These are phyloP conservation scores for Trypanosoma cruzi DNA, from an alignment of 208 protist species.

Conservation along the genomic window DNA sequence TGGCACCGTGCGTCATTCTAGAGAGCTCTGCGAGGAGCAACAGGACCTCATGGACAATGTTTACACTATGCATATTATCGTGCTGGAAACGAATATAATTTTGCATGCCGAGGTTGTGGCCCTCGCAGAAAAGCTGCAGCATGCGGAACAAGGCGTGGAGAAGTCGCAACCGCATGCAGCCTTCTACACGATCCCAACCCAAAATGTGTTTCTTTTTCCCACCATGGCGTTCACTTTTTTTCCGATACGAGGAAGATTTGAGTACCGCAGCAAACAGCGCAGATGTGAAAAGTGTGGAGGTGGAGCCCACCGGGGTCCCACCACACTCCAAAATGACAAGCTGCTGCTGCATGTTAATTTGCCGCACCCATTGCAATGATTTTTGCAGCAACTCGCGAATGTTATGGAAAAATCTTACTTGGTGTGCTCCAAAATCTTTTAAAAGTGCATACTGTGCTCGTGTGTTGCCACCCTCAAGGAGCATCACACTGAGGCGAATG, in stretches of 20 bases:
- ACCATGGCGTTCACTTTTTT: too few species aligned
- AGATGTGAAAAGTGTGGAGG: conserved; percentile 1
- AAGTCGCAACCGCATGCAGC: conserved; percentile 44
- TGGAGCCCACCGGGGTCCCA: conserved; percentile 5
- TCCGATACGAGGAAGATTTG: background rate
- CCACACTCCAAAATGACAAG: conserved; percentile 62
- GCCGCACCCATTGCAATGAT: conserved; percentile 46
- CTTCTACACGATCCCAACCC: conserved; percentile 62
- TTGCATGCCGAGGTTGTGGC: conserved; percentile 87
- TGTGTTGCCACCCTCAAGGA: conserved; percentile 81
- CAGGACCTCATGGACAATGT: conserved; percentile 83
- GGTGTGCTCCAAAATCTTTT: conserved; percentile 60
- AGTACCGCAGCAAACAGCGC: conserved; percentile 15
- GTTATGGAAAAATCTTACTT: conserved; percentile 82
- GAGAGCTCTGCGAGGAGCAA: conserved; percentile 62
- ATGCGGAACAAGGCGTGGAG: conserved; percentile 78
- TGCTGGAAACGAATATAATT: conserved; percentile 89
- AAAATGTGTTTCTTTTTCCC: conserved; percentile 16
- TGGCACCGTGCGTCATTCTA: conserved; percentile 49
- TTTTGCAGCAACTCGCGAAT: conserved; percentile 53
- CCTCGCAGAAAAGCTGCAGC: conserved; percentile 94
- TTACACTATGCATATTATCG: conserved; percentile 81
- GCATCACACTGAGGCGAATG: conserved; percentile 52
- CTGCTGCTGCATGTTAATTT: conserved; percentile 64
- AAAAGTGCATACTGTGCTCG: conserved; percentile 60